Evolutionary conservation across 768 basidiomycete species (phyloP).

Genomic region (Lentinula detonsa): DNA sequence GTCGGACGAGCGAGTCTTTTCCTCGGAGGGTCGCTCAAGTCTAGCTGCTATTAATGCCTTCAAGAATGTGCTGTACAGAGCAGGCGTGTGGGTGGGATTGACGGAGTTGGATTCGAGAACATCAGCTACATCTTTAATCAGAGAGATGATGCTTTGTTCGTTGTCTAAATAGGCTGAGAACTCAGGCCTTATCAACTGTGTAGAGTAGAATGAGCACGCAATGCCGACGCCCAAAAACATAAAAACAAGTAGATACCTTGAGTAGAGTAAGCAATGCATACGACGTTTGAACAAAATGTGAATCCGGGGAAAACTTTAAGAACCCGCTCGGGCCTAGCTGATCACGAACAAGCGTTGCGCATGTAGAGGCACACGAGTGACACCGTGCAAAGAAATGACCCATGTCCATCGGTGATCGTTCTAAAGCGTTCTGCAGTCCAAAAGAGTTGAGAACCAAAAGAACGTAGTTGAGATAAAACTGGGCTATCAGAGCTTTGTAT

Average conservation of each 20-base stretch:
- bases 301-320: slow-evolving; percentile 83
- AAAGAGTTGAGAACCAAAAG: slow-evolving; percentile 92
- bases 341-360: slow-evolving; percentile 71
- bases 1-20: background rate
- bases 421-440: slow-evolving; percentile 93
- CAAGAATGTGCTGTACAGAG: slow-evolving; percentile 81
- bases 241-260: slow-evolving; percentile 50
- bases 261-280: slow-evolving; percentile 90
- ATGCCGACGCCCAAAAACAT: background rate
- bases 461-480: slow-evolving; percentile 83
- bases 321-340: slow-evolving; percentile 71
- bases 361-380: slow-evolving; percentile 63
- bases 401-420: slow-evolving; percentile 64
- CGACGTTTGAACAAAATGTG: slow-evolving; percentile 86
- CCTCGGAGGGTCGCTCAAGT: slow-evolving; percentile 16
- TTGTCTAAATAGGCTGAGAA: slow-evolving; percentile 72
- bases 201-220: background rate
- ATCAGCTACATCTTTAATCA: slow-evolving; percentile 79
- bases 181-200: slow-evolving; percentile 75
- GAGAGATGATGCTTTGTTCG: slow-evolving; percentile 61
- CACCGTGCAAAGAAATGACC: slow-evolving; percentile 82
- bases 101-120: slow-evolving; percentile 73
- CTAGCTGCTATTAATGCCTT: slow-evolving; percentile 67
- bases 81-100: slow-evolving; percentile 81
- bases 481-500: slow-evolving; percentile 47